A percentile compares a stretch with the other conserved stretches of the same genome.
Evolutionary conservation across 75 land plant genomes (phyloP).

Genomic region (Picea sitchensis): DNA sequence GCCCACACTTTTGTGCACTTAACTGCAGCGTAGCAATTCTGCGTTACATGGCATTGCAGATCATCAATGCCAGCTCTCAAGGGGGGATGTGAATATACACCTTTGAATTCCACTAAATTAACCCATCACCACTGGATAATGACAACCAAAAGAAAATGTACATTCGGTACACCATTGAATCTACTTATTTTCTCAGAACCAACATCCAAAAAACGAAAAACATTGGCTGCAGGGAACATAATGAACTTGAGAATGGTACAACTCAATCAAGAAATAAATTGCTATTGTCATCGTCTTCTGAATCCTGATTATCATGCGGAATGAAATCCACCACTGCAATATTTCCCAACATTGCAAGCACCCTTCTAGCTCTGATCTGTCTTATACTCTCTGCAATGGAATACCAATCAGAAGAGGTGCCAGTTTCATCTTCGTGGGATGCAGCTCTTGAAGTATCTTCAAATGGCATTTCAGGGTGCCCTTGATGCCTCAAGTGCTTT

Average conservation of each 20-base stretch:
- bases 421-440: neutral
- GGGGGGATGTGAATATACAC: neutral
- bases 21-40: neutral
- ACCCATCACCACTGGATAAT: neutral
- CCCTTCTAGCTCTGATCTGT: slow-evolving; percentile 9
- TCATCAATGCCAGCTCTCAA: neutral
- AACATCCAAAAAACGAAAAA: neutral
- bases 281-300: neutral
- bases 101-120: neutral
- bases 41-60: neutral
- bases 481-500: neutral
- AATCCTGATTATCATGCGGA: neutral
- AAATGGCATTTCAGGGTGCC: too few relatives aligned
- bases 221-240: neutral
- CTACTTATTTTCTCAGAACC: neutral
- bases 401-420: neutral
- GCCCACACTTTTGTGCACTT: neutral
- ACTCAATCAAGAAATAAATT: neutral
- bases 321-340: slow-evolving; percentile 1
- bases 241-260: neutral
- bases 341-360: slow-evolving; percentile 7
- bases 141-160: neutral
- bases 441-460: neutral
- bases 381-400: slow-evolving; percentile 10
- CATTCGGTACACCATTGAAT: neutral